A percentile compares a stretch with the other conserved stretches of the same genome.
Conservation (phyloP, 2,329 filamentous ascomycete genomes). For the Fusarium sp. region DNA sequence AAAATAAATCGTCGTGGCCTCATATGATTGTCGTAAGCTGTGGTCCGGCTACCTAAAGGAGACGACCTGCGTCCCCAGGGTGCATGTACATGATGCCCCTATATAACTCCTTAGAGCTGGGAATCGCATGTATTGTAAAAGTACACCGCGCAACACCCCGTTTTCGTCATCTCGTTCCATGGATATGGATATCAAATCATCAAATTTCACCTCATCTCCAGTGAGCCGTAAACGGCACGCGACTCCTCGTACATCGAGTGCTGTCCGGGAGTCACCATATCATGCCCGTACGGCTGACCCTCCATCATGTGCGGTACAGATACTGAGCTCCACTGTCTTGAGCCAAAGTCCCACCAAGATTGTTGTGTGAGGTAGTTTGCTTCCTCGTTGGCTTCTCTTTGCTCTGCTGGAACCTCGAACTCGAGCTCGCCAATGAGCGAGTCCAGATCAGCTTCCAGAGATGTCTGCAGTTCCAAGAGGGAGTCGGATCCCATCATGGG, state of each 20-base stretch:
- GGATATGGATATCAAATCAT: not conserved
- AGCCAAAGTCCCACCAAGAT: constrained; percentile 32
- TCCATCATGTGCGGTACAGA: constrained; percentile 27
- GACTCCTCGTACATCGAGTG: constrained; percentile 30
- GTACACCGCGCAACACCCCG: constrained; percentile 8
- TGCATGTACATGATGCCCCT: constrained; percentile 4
- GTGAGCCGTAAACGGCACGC: constrained; percentile 29
- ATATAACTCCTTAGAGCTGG: constrained; percentile 11
- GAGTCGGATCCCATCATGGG: constrained; percentile 49
- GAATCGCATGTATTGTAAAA: constrained; percentile 20
- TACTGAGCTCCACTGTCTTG: constrained; percentile 36
- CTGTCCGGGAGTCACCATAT: constrained; percentile 20
- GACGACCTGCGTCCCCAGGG: constrained; percentile 31
- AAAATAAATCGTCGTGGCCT: constrained; percentile 26
- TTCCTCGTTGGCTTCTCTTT: constrained; percentile 23
- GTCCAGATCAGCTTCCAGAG: constrained; percentile 39
- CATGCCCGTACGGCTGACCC: constrained; percentile 27
- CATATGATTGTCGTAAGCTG: constrained; percentile 37
- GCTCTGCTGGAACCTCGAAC: constrained; percentile 35
- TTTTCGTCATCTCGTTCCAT: constrained; percentile 22
- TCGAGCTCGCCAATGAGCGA: constrained; percentile 39
- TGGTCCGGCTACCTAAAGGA: constrained; percentile 19
- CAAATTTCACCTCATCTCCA: constrained; percentile 5
- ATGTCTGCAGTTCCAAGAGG: constrained; percentile 34
- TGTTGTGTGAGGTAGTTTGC: constrained; percentile 27